Evolutionary conservation across 2,329 filamentous ascomycete genomes (phyloP).

Genomic region (Pseudocercospora fijiensis): DNA sequence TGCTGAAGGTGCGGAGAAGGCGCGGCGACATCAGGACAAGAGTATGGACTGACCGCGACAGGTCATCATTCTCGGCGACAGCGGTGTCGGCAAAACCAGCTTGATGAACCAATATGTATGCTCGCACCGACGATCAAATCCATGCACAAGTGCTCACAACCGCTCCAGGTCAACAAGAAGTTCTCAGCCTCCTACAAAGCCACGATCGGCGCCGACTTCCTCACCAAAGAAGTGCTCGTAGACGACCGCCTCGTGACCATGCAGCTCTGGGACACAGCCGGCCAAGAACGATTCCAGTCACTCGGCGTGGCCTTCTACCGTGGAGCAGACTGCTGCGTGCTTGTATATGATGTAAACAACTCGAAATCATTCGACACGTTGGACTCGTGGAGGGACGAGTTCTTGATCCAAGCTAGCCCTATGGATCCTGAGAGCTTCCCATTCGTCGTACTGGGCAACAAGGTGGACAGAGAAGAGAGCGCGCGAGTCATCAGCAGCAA

Average conservation of each 20-base stretch:
- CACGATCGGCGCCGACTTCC: constrained; percentile 96
- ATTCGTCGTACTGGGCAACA: constrained; percentile 97
- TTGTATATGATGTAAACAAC: constrained; percentile 99
- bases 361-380: constrained; percentile 98
- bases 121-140: constrained; percentile 13
- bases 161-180: constrained; percentile 92
- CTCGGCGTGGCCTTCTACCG: constrained; percentile 96
- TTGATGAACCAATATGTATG: constrained; percentile 99
- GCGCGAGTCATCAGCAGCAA: constrained; percentile 95
- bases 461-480: constrained; percentile 97
- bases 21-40: neutral
- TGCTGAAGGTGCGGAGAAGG: constrained; percentile 37
- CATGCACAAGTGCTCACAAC: constrained; percentile 11
- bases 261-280: constrained; percentile 99
- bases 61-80: constrained; percentile 99
- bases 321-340: constrained; percentile 94
- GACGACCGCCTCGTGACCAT: constrained; percentile 97
- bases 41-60: constrained; percentile 43
- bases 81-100: constrained; percentile 97
- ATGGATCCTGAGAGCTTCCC: constrained; percentile 97
- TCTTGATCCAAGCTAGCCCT: constrained; percentile 93
- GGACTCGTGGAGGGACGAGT: constrained; percentile 98
- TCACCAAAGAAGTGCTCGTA: constrained; percentile 95
- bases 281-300: constrained; percentile 96
- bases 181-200: constrained; percentile 99